Conservation (phyloP, 106 monocot species). For the Allium fistulosum region DNA sequence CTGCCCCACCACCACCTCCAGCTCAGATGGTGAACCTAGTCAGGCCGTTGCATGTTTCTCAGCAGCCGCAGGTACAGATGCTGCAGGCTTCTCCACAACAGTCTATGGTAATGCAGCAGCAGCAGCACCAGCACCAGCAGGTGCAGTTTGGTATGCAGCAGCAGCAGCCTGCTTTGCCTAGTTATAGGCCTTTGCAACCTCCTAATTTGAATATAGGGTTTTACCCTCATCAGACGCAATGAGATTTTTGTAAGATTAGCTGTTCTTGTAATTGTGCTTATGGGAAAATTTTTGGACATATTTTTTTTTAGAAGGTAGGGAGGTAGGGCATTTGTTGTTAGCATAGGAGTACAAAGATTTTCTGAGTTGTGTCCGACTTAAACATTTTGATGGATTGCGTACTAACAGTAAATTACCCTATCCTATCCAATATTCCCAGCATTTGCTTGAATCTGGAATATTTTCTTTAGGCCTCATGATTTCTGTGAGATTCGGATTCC, state of each 20-base stretch:
- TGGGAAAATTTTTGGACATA: too few relatives aligned
- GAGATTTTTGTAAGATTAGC: not conserved
- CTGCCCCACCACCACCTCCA: slow-evolving; percentile 11
- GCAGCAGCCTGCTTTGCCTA: slow-evolving; percentile 27
- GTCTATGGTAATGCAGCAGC: slow-evolving; percentile 41
- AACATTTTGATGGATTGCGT: too few relatives aligned
- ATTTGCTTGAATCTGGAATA: too few relatives aligned
- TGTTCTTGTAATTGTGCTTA: too few relatives aligned
- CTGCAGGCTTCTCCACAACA: slow-evolving; percentile 25
- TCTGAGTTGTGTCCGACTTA: too few relatives aligned
- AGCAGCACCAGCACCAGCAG: not conserved
- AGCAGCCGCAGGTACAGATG: not conserved
- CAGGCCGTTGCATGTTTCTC: slow-evolving; percentile 17
- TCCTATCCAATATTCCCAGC: too few relatives aligned
- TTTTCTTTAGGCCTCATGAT: too few relatives aligned
- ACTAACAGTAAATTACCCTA: too few relatives aligned
- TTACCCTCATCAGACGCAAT: slow-evolving; percentile 51
- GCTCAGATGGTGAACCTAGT: slow-evolving; percentile 42
- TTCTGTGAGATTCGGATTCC: too few relatives aligned
- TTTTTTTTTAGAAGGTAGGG: too few relatives aligned
- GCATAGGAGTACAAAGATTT: too few relatives aligned
- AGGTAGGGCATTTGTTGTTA: too few relatives aligned
- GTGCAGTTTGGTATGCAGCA: slow-evolving; percentile 35
- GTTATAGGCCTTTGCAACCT: slow-evolving; percentile 70
- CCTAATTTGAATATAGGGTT: slow-evolving; percentile 48